Percentiles rank a stretch among this genome's conserved stretches.
Evolutionary conservation across 2,329 filamentous ascomycete species (phyloP).

Genomic region (Fusarium denticulatum): DNA sequence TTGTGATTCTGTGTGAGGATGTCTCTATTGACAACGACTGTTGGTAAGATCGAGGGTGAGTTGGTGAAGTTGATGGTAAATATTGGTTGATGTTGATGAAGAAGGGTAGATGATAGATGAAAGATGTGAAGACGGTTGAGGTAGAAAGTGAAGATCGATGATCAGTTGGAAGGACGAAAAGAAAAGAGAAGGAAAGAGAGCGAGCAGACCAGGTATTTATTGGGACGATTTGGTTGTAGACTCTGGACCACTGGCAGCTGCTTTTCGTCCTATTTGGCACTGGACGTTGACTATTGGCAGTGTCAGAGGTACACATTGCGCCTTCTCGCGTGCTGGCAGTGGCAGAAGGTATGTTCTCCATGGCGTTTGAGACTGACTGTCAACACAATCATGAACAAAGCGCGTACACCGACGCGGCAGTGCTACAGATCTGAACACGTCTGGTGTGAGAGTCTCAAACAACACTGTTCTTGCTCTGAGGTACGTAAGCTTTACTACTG

Average conservation of each 20-base stretch:
- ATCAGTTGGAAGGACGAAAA: neutral
- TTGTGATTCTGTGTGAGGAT: neutral
- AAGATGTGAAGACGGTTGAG: neutral
- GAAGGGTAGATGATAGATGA: neutral
- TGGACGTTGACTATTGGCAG: neutral
- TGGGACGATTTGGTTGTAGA: neutral
- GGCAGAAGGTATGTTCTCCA: neutral
- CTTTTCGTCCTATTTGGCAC: neutral
- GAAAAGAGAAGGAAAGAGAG: neutral
- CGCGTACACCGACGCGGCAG: neutral
- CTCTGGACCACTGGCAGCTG: neutral
- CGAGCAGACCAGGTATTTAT: neutral
- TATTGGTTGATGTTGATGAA: neutral
- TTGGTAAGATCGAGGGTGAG: neutral
- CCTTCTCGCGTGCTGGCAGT: neutral
- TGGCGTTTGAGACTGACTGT: too few species aligned
- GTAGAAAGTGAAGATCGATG: neutral
- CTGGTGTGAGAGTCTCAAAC: too few species aligned
- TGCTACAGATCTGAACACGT: neutral
- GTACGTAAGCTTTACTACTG: neutral
- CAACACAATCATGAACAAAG: neutral
- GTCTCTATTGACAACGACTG: neutral
- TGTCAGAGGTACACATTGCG: neutral
- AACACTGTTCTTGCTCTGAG: rapidly evolving
- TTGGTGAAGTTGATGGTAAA: neutral